phyloP scores from a whole-genome alignment of 371 early-diverging fungal species.

The Mucor sp. region DNA sequence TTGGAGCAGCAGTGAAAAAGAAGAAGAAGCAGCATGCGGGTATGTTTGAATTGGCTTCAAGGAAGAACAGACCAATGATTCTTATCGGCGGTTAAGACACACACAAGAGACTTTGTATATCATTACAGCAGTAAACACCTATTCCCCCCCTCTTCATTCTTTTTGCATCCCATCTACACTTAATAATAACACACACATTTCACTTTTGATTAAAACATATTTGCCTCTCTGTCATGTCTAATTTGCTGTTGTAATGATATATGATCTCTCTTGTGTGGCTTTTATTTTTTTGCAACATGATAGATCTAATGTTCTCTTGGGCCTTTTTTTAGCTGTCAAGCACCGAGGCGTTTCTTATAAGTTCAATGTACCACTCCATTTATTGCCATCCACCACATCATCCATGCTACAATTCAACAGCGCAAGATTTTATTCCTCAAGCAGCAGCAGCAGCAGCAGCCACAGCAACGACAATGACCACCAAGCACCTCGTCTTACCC shows the following conservation, averaged over 20 bases:
- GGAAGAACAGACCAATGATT: conserved; percentile 94
- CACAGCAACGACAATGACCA: background rate
- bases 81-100: conserved; percentile 82
- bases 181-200: background rate
- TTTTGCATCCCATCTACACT: background rate
- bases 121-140: conserved; percentile 1
- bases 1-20: conserved; percentile 78
- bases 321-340: background rate
- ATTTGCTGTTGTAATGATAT: conserved; percentile 15
- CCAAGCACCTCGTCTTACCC: conserved; percentile 58
- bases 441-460: background rate
- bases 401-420: background rate
- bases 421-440: conserved; percentile 4
- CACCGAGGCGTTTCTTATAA: background rate
- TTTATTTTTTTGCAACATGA: background rate
- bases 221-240: background rate
- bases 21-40: conserved; percentile 94
- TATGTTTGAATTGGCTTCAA: conserved; percentile 77
- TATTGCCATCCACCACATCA: background rate
- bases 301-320: background rate
- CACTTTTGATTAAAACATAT: background rate
- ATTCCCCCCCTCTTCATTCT: background rate
- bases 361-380: background rate
- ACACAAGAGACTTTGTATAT: background rate
- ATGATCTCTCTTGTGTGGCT: background rate